A percentile compares a stretch with the other conserved stretches of the same genome.
Conservation (phyloP, 2,329 filamentous ascomycete species). For the Alternaria triticina region DNA sequence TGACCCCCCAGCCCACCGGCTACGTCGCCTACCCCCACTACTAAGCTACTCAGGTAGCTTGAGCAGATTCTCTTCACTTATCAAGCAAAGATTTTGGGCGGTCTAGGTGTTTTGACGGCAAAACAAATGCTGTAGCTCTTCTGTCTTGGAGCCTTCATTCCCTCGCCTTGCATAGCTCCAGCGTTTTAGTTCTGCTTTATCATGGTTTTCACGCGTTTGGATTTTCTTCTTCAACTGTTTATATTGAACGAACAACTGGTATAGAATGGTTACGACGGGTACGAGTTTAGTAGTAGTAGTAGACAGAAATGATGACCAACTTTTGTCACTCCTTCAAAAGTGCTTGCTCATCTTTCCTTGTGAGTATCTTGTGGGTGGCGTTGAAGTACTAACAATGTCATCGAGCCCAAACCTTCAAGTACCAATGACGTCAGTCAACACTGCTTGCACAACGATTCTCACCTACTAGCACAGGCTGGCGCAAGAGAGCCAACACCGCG, state of each 20-base stretch:
- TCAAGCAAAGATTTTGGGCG: constrained; percentile 9
- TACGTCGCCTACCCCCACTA: constrained; percentile 14
- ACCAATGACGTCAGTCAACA: background rate
- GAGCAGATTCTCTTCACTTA: constrained; percentile 1
- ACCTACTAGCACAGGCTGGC: background rate
- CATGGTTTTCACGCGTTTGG: constrained; percentile 2
- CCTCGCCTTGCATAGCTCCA: constrained; percentile 32
- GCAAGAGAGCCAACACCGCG: background rate
- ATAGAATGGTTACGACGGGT: constrained; percentile 44
- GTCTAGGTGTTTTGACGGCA: constrained; percentile 12
- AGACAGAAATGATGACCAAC: constrained; percentile 66
- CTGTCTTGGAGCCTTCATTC: constrained; percentile 11
- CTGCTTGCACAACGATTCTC: background rate
- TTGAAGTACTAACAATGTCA: background rate
- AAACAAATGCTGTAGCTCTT: constrained; percentile 4
- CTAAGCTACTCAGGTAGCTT: constrained; percentile 13
- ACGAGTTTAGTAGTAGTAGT: constrained; percentile 49
- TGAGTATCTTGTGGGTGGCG: background rate
- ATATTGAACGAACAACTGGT: constrained; percentile 15
- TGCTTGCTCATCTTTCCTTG: background rate
- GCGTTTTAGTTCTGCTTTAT: constrained; percentile 15
- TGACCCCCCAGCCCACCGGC: constrained; percentile 17
- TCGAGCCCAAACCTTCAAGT: background rate
- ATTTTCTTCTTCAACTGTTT: constrained; percentile 12
- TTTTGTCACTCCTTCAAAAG: constrained; percentile 1